Percentiles rank a stretch among this genome's conserved stretches.
These are phyloP conservation scores for Laetiporus sulphureus DNA, from an alignment of 1,284 basidiomycete genomes.

Conservation along the genomic window DNA sequence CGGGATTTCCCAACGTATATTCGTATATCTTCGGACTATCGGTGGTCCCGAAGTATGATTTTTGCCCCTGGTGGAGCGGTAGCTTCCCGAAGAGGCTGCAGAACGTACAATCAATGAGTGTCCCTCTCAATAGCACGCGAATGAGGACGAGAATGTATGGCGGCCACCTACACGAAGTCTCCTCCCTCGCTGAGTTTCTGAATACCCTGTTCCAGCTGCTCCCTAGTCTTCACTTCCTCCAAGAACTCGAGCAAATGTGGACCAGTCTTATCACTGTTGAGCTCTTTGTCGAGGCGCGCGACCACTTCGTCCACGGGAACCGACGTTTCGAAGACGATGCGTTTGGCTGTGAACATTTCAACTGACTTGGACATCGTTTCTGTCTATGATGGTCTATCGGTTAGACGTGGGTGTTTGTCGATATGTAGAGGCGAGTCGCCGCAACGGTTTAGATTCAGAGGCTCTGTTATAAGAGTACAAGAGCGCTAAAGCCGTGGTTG, in stretches of 20 bases:
- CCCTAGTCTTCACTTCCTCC: conserved; percentile 24
- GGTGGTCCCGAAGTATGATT: conserved; percentile 22
- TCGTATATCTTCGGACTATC: conserved; percentile 27
- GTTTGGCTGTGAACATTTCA: conserved; percentile 28
- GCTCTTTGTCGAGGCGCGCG: too few relatives aligned
- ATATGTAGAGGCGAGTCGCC: too few relatives aligned
- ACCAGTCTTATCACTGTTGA: too few relatives aligned
- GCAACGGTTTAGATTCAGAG: too few relatives aligned
- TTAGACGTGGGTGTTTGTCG: too few relatives aligned
- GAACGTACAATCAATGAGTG: background rate
- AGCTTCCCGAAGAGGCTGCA: conserved; percentile 39
- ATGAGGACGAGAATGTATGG: background rate
- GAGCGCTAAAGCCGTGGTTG: too few relatives aligned
- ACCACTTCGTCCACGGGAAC: conserved; percentile 35
- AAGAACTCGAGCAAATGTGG: conserved; percentile 25
- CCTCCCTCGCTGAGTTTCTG: conserved; percentile 25
- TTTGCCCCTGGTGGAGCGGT: conserved; percentile 36
- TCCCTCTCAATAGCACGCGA: too few relatives aligned
- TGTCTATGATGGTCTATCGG: too few relatives aligned
- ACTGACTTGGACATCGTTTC: conserved; percentile 17
- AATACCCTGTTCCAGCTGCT: conserved; percentile 31
- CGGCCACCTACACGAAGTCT: conserved; percentile 43
- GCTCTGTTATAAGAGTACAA: too few relatives aligned
- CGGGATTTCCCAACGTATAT: conserved; percentile 49
- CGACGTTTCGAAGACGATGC: conserved; percentile 38